Percentiles rank a stretch among this genome's conserved stretches.
Conservation (phyloP, 345 rosid genomes). For the Ricinus communis region DNA sequence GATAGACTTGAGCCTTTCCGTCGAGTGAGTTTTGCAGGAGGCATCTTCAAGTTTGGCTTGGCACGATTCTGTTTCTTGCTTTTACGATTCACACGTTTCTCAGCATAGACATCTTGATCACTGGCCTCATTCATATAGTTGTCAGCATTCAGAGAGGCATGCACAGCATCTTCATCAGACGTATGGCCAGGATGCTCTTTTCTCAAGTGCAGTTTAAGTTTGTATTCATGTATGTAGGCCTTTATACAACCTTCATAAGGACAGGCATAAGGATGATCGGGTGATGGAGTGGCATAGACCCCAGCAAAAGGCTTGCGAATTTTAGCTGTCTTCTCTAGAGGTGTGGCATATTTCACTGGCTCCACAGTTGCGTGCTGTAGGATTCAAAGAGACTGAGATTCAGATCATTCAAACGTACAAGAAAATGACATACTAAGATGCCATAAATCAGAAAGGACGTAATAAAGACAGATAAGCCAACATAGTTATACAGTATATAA, state of each 20-base stretch:
- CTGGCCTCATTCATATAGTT: conserved; percentile 80
- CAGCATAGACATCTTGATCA: conserved; percentile 67
- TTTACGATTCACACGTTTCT: conserved; percentile 64
- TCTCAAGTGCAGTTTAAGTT: conserved; percentile 90
- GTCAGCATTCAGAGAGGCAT: conserved; percentile 46
- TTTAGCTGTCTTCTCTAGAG: conserved; percentile 66
- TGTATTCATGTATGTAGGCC: conserved; percentile 96
- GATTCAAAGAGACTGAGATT: conserved; percentile 6
- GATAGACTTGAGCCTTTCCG: conserved; percentile 65
- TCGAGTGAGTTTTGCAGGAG: conserved; percentile 53
- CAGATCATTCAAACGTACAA: not conserved
- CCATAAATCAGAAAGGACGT: not conserved
- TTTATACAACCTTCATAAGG: conserved; percentile 91
- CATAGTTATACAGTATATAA: no score
- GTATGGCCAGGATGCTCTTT: conserved; percentile 90
- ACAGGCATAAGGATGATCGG: conserved; percentile 85
- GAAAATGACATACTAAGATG: not conserved
- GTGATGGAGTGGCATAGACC: conserved; percentile 60
- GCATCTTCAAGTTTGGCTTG: conserved; percentile 63
- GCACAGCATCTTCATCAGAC: conserved; percentile 64
- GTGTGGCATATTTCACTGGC: conserved; percentile 57
- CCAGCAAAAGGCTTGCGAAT: conserved; percentile 54
- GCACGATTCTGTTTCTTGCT: conserved; percentile 56
- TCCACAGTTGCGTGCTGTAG: conserved; percentile 56
- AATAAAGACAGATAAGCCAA: not conserved